phyloP scores from a whole-genome alignment of 192 early-diverging fungal species.

The Backusella tuberculispora region DNA sequence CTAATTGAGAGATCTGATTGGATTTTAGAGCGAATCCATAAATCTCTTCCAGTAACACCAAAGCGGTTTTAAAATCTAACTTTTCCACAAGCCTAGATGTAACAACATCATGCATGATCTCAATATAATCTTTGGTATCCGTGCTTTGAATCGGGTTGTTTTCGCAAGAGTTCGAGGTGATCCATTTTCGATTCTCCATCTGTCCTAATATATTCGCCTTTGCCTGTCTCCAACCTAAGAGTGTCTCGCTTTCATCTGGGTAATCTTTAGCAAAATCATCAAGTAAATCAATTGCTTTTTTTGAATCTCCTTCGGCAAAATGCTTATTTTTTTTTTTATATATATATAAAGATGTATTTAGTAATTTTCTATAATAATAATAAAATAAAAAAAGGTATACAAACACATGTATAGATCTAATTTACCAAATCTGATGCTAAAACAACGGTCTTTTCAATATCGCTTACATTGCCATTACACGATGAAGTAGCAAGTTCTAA shows the following conservation, averaged over 20 bases:
- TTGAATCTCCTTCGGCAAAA: neutral
- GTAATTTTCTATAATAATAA: too few species aligned
- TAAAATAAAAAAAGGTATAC: neutral
- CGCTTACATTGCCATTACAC: neutral
- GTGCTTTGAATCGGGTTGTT: neutral
- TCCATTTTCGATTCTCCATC: neutral
- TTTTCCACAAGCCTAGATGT: neutral
- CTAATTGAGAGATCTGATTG: constrained; percentile 2
- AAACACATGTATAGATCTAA: neutral
- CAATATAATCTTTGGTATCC: neutral
- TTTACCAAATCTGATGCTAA: constrained; percentile 14
- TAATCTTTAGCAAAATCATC: neutral
- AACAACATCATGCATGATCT: neutral
- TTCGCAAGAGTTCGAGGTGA: neutral
- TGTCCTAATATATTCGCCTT: neutral
- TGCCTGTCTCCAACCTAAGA: constrained; percentile 12
- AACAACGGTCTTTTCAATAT: constrained; percentile 15
- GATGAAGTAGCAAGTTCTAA: neutral
- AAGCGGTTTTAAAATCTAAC: neutral
- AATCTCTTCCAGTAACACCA: constrained; percentile 1
- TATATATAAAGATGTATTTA: neutral
- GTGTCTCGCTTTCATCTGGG: constrained; percentile 7
- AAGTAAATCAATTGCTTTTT: constrained; percentile 1
- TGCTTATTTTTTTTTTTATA: constrained; percentile 3
- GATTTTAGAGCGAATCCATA: neutral